These are phyloP conservation scores for Kodamaea laetipori DNA, from an alignment of 805 yeast species.

Conservation along the genomic window DNA sequence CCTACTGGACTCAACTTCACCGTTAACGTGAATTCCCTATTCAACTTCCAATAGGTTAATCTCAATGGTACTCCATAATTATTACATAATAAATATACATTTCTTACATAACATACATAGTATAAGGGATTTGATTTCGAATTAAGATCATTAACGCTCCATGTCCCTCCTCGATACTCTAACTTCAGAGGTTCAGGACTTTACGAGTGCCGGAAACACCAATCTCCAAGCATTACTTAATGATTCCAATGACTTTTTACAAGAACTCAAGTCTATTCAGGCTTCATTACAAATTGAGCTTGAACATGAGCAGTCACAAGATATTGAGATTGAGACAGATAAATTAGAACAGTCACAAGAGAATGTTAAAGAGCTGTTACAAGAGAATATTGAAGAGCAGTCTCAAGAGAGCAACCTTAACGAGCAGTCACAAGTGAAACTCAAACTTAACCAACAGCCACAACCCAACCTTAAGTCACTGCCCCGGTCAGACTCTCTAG, in stretches of 20 bases:
- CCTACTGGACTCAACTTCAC: too few relatives aligned
- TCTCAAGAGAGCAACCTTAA: too few relatives aligned
- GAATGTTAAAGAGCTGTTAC: too few relatives aligned
- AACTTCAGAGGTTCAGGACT: slow-evolving; percentile 27
- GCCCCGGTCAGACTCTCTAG: slow-evolving; percentile 15
- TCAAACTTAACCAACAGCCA: too few relatives aligned
- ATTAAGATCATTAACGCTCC: not conserved
- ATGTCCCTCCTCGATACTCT: slow-evolving; percentile 27
- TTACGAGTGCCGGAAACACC: slow-evolving; percentile 26
- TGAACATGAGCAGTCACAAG: slow-evolving; percentile 11
- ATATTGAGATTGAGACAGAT: too few relatives aligned
- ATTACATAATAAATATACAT: not conserved
- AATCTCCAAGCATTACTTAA: slow-evolving; percentile 22
- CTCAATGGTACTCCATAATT: not conserved
- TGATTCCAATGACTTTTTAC: slow-evolving; percentile 26
- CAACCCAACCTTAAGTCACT: not conserved
- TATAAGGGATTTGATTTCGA: not conserved
- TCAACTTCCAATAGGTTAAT: too few relatives aligned
- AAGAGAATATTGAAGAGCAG: not conserved
- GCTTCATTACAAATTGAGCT: slow-evolving; percentile 20
- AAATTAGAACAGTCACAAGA: too few relatives aligned
- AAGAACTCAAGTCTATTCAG: slow-evolving; percentile 21
- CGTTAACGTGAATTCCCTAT: too few relatives aligned
- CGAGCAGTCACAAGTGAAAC: not conserved
- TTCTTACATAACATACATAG: slow-evolving; percentile 4